Evolutionary conservation across 2,329 filamentous ascomycete species (phyloP).

Genomic region (Alternaria conjuncta): DNA sequence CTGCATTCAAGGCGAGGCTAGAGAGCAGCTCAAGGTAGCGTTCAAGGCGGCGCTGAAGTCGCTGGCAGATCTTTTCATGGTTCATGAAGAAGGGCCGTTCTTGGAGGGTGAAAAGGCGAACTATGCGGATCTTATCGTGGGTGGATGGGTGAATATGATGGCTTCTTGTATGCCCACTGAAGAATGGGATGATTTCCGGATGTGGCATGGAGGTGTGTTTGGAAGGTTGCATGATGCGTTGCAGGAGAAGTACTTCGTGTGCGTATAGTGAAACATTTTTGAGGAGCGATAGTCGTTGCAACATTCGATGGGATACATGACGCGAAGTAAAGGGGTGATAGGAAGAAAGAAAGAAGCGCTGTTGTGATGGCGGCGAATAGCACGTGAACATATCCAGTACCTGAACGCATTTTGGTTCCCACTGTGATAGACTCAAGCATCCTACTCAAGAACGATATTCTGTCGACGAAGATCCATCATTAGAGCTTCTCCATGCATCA

Average conservation of each 20-base stretch:
- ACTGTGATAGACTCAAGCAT: background rate
- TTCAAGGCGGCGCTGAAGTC: conserved; percentile 53
- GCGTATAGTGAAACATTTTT: background rate
- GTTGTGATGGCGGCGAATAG: background rate
- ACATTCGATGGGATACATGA: background rate
- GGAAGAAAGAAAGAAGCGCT: background rate
- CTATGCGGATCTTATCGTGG: conserved; percentile 65
- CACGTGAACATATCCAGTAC: background rate
- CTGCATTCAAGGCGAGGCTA: conserved; percentile 45
- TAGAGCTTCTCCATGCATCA: conserved; percentile 32
- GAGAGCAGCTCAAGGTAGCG: conserved; percentile 48
- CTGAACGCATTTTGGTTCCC: background rate
- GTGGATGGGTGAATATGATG: conserved; percentile 62
- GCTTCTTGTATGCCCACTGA: conserved; percentile 46
- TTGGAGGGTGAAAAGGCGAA: conserved; percentile 53
- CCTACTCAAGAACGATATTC: conserved; percentile 21
- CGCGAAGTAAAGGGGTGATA: background rate
- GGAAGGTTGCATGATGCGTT: conserved; percentile 58
- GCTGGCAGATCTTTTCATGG: conserved; percentile 53
- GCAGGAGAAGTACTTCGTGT: conserved; percentile 30
- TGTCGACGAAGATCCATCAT: conserved; percentile 12
- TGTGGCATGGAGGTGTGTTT: conserved; percentile 61
- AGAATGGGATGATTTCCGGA: conserved; percentile 57
- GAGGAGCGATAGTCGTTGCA: background rate
- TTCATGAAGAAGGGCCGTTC: conserved; percentile 55